Evolutionary conservation across 2,329 filamentous ascomycete species (phyloP).

Genomic region (Calonectria leucothoes): DNA sequence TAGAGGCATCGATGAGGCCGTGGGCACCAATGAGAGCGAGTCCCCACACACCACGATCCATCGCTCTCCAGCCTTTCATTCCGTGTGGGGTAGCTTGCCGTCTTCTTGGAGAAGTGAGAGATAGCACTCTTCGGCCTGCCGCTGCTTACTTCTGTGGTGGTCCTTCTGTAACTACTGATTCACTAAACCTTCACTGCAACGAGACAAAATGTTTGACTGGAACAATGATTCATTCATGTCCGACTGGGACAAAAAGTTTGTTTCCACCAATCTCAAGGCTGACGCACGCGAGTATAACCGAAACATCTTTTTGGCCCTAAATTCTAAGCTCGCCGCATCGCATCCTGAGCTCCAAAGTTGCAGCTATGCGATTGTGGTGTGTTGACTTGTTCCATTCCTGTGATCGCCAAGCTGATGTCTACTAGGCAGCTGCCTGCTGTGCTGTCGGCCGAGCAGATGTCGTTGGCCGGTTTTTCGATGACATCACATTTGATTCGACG

Average conservation of each 20-base stretch:
- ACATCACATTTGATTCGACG: constrained; percentile 20
- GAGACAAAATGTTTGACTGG: constrained; percentile 26
- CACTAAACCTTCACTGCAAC: not conserved
- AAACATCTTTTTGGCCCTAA: constrained; percentile 10
- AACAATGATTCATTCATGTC: constrained; percentile 24
- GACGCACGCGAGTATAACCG: constrained; percentile 19
- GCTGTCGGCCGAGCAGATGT: constrained; percentile 30
- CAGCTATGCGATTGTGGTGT: not conserved
- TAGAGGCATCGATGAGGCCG: not conserved
- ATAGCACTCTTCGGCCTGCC: not conserved
- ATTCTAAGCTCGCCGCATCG: not conserved
- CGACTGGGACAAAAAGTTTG: constrained; percentile 28
- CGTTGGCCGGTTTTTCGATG: constrained; percentile 27
- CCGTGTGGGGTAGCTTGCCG: not conserved
- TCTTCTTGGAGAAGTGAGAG: not conserved
- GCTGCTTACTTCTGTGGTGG: not conserved
- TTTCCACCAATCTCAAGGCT: constrained; percentile 28
- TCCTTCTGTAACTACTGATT: not conserved
- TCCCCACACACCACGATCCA: not conserved
- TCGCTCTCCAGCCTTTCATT: not conserved
- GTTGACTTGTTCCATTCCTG: not conserved
- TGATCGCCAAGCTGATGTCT: not conserved
- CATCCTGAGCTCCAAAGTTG: not conserved
- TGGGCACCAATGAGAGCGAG: not conserved
- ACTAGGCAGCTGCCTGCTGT: constrained; percentile 27